Evolutionary conservation across 441 rosid species (phyloP).

Genomic region (Heliophila coronopifolia): DNA sequence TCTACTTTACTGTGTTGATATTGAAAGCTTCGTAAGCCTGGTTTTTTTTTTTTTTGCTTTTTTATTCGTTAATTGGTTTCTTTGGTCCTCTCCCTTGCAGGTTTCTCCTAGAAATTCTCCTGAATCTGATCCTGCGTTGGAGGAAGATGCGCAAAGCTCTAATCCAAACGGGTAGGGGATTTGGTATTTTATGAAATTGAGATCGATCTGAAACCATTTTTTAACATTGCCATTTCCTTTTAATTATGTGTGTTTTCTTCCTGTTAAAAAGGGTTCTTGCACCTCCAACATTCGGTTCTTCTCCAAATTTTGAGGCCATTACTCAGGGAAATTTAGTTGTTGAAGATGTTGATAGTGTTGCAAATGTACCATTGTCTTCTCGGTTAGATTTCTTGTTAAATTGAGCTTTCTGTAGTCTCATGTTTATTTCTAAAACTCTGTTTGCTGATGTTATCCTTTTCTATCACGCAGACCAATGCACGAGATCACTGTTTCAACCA

Average conservation of each 20-base stretch:
- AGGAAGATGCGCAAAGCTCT: conserved; percentile 78
- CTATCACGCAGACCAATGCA: conserved; percentile 67
- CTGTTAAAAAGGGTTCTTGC: conserved; percentile 52
- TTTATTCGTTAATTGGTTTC: neutral
- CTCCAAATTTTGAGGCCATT: conserved; percentile 68
- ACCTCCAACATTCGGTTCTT: conserved; percentile 91
- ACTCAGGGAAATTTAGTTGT: conserved; percentile 40
- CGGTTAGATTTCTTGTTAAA: conserved; percentile 18
- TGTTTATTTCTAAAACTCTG: conserved; percentile 7
- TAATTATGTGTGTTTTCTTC: conserved; percentile 22
- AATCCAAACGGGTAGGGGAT: no score
- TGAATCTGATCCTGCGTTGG: conserved; percentile 50
- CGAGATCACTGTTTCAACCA: conserved; percentile 88
- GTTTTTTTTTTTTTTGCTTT: no score
- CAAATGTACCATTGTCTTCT: conserved; percentile 34
- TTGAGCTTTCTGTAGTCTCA: neutral
- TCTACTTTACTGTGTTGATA: neutral
- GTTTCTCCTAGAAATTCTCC: conserved; percentile 47
- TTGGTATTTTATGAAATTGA: no score
- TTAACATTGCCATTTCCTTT: no score
- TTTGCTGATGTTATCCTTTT: conserved; percentile 12
- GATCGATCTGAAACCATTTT: no score
- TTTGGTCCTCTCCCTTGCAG: conserved; percentile 32
- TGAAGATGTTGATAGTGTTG: conserved; percentile 58
- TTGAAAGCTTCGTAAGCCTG: neutral